Evolutionary conservation across 495 filamentous ascomycete species (phyloP), one percentile per base, ranked within the genome.

Genomic region (Pyronema omphalodes): DNA sequence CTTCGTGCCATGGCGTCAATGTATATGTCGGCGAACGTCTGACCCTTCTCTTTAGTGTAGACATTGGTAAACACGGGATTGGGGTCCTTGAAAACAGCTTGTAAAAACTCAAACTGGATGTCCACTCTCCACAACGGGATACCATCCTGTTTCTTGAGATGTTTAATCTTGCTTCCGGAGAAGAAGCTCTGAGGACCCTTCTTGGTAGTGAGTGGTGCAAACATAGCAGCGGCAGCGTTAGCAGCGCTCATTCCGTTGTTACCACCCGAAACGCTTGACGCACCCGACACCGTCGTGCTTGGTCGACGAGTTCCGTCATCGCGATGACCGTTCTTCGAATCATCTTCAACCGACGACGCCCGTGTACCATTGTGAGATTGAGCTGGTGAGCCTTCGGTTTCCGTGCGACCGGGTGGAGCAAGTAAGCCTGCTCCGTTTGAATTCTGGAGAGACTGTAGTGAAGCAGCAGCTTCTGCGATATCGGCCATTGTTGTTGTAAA

Each of bases 1-100:
- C 91, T 98, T 69, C 86, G 76, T 6, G 93, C 88, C 91, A 98
- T 98, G 41, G 89, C 86, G 68, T 96, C 88, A 64, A 98, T 86
- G 69, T 98, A 98, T 47, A 96, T 76, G 68, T 98, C 86, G 33
- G 91, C 86, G 64, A 98, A 98, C 58, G 82, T 91, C 63, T 88
- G 76, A 8, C 43, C 43, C 36, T 54, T 54, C 56, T 80, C 80
- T 58, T 75, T 75, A 54, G 87, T 81, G 67, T 83, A 84, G 66
- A 73, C 76, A 62, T 89, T 89, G 60, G 88, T 93, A 67, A 98
- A 98, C 58, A 84, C 86, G n/a, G 71, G 71, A 9, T 75, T 77
- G 53, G 83, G 74, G 66, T 96, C 79, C 63, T 94, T 83, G 68
- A 98, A 98, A 60, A 96, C 84, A 52, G 81, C 76, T 61, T 79